A percentile compares a stretch with the other conserved stretches of the same genome.
phyloP scores from a whole-genome alignment of 1,139 yeast species.

The Candida dubliniensis region DNA sequence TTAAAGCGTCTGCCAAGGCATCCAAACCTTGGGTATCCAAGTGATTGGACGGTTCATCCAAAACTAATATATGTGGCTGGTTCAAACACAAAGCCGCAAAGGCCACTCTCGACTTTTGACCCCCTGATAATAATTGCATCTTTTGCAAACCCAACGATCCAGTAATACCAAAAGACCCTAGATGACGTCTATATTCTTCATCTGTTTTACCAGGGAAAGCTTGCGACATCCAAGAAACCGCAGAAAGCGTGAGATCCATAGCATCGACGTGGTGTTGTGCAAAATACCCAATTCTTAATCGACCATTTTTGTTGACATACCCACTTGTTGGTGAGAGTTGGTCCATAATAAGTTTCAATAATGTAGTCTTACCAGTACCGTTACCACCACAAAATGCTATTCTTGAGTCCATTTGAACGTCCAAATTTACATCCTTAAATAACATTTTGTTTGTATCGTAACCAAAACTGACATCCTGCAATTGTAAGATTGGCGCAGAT shows the following conservation, averaged over 20 bases:
- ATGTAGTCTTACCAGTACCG: conserved; percentile 98
- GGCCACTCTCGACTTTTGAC: conserved; percentile 97
- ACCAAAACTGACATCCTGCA: conserved; percentile 85
- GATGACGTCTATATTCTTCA: conserved; percentile 94
- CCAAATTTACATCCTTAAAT: conserved; percentile 77
- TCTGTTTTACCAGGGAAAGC: conserved; percentile 92
- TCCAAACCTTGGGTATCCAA: conserved; percentile 98
- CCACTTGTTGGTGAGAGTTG: conserved; percentile 73
- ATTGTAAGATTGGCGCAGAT: conserved; percentile 91
- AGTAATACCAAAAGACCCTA: conserved; percentile 96
- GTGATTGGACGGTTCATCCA: conserved; percentile 99
- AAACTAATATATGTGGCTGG: conserved; percentile 87
- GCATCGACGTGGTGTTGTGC: conserved; percentile 99
- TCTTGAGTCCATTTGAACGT: conserved; percentile 90
- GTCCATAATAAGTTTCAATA: conserved; percentile 83
- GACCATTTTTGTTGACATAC: conserved; percentile 72
- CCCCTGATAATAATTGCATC: conserved; percentile 90
- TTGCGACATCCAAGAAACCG: conserved; percentile 92
- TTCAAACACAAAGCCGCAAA: conserved; percentile 91
- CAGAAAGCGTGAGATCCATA: conserved; percentile 87
- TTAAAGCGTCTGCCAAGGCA: conserved; percentile 87
- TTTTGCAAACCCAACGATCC: conserved; percentile 92
- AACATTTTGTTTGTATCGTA: conserved; percentile 64
- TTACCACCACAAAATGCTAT: conserved; percentile 98
- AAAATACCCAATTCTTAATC: conserved; percentile 92